phyloP scores from a whole-genome alignment of 148 eudicot genomes.

The Nepenthes mirabilis region DNA sequence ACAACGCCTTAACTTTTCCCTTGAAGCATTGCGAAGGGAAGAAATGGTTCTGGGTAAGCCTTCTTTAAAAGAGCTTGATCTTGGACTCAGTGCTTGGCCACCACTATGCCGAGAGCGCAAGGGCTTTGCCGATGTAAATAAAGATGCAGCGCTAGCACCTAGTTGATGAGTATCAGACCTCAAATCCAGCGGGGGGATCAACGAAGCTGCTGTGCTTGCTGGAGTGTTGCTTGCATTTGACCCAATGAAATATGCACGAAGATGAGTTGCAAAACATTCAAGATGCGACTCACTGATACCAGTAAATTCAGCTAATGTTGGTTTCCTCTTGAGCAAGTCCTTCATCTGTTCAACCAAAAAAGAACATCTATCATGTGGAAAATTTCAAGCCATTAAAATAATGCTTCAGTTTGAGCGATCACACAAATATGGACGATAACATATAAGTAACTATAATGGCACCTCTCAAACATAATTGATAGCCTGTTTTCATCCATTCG shows the following conservation, averaged over 20 bases:
- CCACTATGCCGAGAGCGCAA: slow-evolving; percentile 30
- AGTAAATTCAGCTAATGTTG: slow-evolving; percentile 69
- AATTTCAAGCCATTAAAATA: no score
- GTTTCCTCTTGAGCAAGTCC: slow-evolving; percentile 60
- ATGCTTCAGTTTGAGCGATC: no score
- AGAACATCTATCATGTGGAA: no score
- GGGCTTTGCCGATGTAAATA: slow-evolving; percentile 21
- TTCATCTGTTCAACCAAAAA: slow-evolving; percentile 42
- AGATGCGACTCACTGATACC: slow-evolving; percentile 86
- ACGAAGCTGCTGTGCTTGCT: slow-evolving; percentile 14
- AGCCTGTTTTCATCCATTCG: no score
- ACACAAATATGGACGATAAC: no score
- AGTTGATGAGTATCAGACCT: slow-evolving; percentile 17
- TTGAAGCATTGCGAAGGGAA: slow-evolving; percentile 31
- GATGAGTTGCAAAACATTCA: slow-evolving; percentile 57
- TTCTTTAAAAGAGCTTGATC: slow-evolving; percentile 55
- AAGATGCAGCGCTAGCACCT: slow-evolving; percentile 16
- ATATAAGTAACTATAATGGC: no score
- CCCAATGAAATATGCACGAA: slow-evolving; percentile 56
- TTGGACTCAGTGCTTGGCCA: slow-evolving; percentile 45
- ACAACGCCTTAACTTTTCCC: slow-evolving; percentile 39
- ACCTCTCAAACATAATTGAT: no score
- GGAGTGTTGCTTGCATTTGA: slow-evolving; percentile 23
- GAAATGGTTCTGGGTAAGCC: slow-evolving; percentile 27
- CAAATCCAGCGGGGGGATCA: slow-evolving; percentile 11